A percentile compares a stretch with the other conserved stretches of the same genome.
These are phyloP conservation scores for Paramecium biaurelia DNA, from an alignment of 73 alveolate genomes.

Conservation along the genomic window DNA sequence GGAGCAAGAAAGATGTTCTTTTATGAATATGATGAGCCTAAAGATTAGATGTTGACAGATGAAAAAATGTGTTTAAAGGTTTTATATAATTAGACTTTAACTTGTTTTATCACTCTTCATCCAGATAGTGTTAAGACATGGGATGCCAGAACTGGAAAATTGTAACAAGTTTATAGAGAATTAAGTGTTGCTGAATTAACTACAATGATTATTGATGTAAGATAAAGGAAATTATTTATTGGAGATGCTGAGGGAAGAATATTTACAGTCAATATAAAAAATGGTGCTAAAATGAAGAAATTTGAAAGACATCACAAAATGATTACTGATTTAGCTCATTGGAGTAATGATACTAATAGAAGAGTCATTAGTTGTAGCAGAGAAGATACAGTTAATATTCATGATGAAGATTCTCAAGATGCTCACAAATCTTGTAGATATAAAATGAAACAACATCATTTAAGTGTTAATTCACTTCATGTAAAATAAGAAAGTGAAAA, in stretches of 20 bases:
- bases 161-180: conserved; percentile 93
- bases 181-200: conserved; percentile 93
- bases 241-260: conserved; percentile 97
- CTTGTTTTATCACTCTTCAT: conserved; percentile 96
- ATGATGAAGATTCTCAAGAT: conserved; percentile 94
- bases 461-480: conserved; percentile 87
- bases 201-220: conserved; percentile 87
- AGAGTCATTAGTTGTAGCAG: conserved; percentile 71
- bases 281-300: conserved; percentile 97
- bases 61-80: conserved; percentile 92
- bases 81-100: conserved; percentile 91
- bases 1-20: conserved; percentile 94
- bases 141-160: conserved; percentile 96
- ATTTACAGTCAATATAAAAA: conserved; percentile 90
- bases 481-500: conserved; percentile 73
- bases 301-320: conserved; percentile 83
- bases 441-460: conserved; percentile 87
- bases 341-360: conserved; percentile 68
- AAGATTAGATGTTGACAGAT: conserved; percentile 96
- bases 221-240: conserved; percentile 93
- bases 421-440: conserved; percentile 88
- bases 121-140: conserved; percentile 96
- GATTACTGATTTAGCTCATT: conserved; percentile 80
- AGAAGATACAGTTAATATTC: conserved; percentile 90
- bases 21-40: conserved; percentile 98